Conservation (phyloP, 2,329 filamentous ascomycete genomes). For the Ascochyta viciae-villosae region DNA sequence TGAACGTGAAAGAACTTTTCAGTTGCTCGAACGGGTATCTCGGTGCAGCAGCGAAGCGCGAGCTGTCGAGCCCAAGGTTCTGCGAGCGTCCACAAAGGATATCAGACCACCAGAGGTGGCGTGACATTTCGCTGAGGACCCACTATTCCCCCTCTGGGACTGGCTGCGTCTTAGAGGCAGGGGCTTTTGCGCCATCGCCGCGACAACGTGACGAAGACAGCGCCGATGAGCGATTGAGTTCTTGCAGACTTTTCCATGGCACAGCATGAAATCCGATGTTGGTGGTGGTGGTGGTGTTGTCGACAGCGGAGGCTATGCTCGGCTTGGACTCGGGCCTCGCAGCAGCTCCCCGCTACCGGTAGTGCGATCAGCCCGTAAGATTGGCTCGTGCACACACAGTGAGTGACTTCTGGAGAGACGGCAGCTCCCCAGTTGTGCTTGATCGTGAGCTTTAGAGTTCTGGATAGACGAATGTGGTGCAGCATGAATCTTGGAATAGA, state of each 20-base stretch:
- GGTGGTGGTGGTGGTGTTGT: background rate
- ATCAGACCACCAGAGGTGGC: conserved; percentile 48
- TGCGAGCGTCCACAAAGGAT: conserved; percentile 17
- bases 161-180: conserved; percentile 12
- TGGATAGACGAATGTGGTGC: background rate
- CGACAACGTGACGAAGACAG: conserved; percentile 6
- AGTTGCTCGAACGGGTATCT: conserved; percentile 25
- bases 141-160: conserved; percentile 18
- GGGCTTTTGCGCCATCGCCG: conserved; percentile 4
- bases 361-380: background rate
- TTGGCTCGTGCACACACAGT: no score
- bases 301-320: background rate
- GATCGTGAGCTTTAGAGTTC: background rate
- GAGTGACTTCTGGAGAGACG: background rate
- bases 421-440: background rate
- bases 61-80: conserved; percentile 14
- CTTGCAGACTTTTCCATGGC: background rate
- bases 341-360: conserved; percentile 4
- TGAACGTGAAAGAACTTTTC: conserved; percentile 17
- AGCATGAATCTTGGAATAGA: background rate
- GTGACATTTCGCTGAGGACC: conserved; percentile 36
- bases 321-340: conserved; percentile 2
- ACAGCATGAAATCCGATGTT: conserved; percentile 6
- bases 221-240: conserved; percentile 4
- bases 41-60: conserved; percentile 25